A percentile compares a stretch with the other conserved stretches of the same genome.
phyloP scores from a whole-genome alignment of 2,329 filamentous ascomycete species.

The Clarireedia monteithiana region DNA sequence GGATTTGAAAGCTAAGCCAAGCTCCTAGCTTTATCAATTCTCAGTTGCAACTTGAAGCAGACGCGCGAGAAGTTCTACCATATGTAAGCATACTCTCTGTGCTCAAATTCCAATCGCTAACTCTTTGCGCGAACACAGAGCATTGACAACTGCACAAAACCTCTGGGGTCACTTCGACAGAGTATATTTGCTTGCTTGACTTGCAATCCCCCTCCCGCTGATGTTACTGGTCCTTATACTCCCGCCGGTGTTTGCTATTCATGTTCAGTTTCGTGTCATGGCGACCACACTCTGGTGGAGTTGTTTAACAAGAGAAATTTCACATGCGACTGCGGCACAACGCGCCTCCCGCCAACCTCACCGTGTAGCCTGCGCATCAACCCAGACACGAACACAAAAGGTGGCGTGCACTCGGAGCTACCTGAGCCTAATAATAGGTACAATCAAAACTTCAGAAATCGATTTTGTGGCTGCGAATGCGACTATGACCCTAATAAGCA shows the following conservation, averaged over 20 bases:
- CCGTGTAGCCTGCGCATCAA: constrained; percentile 73
- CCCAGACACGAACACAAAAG: constrained; percentile 64
- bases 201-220: constrained; percentile 73
- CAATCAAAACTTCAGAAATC: constrained; percentile 91
- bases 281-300: constrained; percentile 89
- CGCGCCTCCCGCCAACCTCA: constrained; percentile 56
- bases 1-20: constrained; percentile 7
- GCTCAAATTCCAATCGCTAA: background rate
- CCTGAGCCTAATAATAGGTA: constrained; percentile 73
- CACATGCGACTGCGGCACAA: constrained; percentile 92
- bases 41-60: constrained; percentile 85
- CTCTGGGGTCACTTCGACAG: constrained; percentile 82
- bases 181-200: constrained; percentile 88
- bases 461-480: constrained; percentile 82
- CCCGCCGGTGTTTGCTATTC: constrained; percentile 90
- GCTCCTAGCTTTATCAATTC: constrained; percentile 68
- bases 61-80: constrained; percentile 88
- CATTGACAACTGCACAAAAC: constrained; percentile 86
- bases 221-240: constrained; percentile 53
- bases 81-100: constrained; percentile 54
- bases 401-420: constrained; percentile 67
- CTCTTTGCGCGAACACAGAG: constrained; percentile 46
- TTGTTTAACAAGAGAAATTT: constrained; percentile 95
- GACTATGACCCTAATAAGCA: constrained; percentile 84
- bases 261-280: constrained; percentile 93